A percentile compares a stretch with the other conserved stretches of the same genome.
Conservation (phyloP, 371 early-diverging fungal species). For the Massospora cicadina region DNA sequence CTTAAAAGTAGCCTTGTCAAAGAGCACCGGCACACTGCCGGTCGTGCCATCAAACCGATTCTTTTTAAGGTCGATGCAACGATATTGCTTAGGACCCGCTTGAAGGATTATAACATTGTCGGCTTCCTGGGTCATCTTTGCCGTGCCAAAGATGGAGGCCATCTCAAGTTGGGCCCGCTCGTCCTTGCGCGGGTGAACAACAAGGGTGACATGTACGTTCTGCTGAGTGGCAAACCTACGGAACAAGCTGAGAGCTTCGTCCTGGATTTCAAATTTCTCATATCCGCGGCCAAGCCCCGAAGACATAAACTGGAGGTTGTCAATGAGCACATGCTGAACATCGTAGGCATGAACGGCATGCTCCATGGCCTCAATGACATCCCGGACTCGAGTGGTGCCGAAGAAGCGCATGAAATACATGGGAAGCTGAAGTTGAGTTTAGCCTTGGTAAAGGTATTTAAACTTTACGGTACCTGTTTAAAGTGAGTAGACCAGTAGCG, state of each 20-base stretch:
- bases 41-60: conserved; percentile 56
- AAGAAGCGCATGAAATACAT: conserved; percentile 58
- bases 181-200: conserved; percentile 59
- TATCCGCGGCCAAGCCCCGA: conserved; percentile 37
- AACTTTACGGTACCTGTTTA: conserved; percentile 26
- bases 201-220: conserved; percentile 55
- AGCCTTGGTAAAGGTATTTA: not conserved
- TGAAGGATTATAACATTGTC: conserved; percentile 64
- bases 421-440: conserved; percentile 27
- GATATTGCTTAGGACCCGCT: conserved; percentile 15
- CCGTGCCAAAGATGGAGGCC: conserved; percentile 55
- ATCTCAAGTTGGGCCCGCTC: conserved; percentile 34
- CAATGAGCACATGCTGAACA: conserved; percentile 52
- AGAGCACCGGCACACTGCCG: conserved; percentile 31
- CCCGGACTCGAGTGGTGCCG: conserved; percentile 45
- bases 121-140: conserved; percentile 66
- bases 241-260: conserved; percentile 42
- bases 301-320: conserved; percentile 67
- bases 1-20: conserved; percentile 11
- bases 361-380: conserved; percentile 46
- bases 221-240: conserved; percentile 49
- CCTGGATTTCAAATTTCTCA: conserved; percentile 57
- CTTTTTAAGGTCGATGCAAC: conserved; percentile 46
- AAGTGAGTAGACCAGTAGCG: conserved; percentile 37
- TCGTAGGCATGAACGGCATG: conserved; percentile 52